Evolutionary conservation across 768 basidiomycete species (phyloP).

Genomic region (Phlebiopsis flavidoalba): DNA sequence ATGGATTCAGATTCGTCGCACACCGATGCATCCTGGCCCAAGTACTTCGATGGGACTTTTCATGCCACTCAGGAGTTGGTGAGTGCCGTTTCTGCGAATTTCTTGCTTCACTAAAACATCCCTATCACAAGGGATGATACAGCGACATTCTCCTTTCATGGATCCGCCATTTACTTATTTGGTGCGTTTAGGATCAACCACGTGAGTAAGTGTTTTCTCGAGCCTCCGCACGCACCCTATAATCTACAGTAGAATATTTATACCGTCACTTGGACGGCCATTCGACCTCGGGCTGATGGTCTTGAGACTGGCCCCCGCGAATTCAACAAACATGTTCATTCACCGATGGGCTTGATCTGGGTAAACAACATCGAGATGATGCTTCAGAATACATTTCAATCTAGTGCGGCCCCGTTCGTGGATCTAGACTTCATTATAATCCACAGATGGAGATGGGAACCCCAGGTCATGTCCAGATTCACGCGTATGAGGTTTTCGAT

Average conservation of each 20-base stretch:
- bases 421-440: constrained; percentile 6
- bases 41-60: neutral
- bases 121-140: no score
- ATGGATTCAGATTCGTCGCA: constrained; percentile 2
- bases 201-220: neutral
- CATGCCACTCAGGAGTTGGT: constrained; percentile 2
- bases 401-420: neutral
- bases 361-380: neutral
- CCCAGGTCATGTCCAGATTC: neutral
- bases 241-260: no score
- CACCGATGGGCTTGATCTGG: neutral
- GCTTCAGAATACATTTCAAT: neutral
- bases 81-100: neutral
- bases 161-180: constrained; percentile 1
- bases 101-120: no score
- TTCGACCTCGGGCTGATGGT: neutral
- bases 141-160: neutral
- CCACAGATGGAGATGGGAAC: neutral
- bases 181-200: constrained; percentile 1
- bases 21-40: neutral
- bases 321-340: constrained; percentile 1
- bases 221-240: no score
- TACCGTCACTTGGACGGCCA: no score
- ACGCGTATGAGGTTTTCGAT: no score
- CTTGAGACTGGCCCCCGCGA: neutral